A percentile compares a stretch with the other conserved stretches of the same genome.
Evolutionary conservation across 768 basidiomycete species (phyloP).

Genomic region (Strobilomyces confusus): DNA sequence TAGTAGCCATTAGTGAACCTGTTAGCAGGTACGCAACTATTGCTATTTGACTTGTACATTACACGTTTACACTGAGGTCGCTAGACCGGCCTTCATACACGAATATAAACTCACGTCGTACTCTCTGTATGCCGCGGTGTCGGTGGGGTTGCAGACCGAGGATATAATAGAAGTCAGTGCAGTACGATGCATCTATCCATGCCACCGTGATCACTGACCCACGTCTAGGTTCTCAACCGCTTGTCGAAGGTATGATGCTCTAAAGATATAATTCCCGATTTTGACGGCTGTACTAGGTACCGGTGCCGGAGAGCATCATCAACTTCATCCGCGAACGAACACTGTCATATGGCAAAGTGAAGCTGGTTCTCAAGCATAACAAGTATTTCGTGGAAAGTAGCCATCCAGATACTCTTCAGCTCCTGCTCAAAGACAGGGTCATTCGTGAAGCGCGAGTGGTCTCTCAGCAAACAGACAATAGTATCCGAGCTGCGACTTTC

Average conservation of each 20-base stretch:
- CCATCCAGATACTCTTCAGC: conserved; percentile 89
- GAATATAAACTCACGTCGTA: conserved; percentile 99
- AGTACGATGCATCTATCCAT: conserved; percentile 12
- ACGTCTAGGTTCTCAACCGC: conserved; percentile 66
- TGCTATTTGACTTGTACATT: conserved; percentile 26
- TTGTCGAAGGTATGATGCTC: conserved; percentile 55
- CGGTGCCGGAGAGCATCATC: conserved; percentile 83
- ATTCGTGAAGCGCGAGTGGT: conserved; percentile 83
- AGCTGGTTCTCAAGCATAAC: conserved; percentile 96
- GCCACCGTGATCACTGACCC: conserved; percentile 32
- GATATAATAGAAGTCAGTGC: conserved; percentile 93
- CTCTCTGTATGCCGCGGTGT: conserved; percentile 97
- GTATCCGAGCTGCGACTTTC: conserved; percentile 71
- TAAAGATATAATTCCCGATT: not conserved
- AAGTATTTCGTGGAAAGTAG: conserved; percentile 95
- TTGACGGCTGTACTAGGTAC: conserved; percentile 53
- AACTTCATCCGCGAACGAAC: conserved; percentile 91
- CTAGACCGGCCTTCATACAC: conserved; percentile 94
- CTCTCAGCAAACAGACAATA: conserved; percentile 63
- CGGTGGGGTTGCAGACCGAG: conserved; percentile 94
- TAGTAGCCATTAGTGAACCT: conserved; percentile 97
- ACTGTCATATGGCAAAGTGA: conserved; percentile 95
- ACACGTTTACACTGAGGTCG: conserved; percentile 12
- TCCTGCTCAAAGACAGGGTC: conserved; percentile 78
- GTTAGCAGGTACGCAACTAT: conserved; percentile 81